These are phyloP conservation scores for Boletellus sp. DNA, from an alignment of 768 basidiomycete species.

Conservation along the genomic window DNA sequence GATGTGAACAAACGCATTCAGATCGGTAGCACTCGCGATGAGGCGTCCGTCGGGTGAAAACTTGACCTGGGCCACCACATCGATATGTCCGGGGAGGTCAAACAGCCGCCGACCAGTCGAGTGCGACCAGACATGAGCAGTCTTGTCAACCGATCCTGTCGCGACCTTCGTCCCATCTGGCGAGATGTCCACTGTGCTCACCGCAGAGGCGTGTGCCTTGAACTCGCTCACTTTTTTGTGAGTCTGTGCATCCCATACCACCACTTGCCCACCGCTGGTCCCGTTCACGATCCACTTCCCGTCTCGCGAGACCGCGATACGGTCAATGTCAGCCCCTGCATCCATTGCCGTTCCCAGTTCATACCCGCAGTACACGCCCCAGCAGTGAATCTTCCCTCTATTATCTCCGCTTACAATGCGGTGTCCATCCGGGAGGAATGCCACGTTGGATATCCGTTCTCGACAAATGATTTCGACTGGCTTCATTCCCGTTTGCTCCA, in stretches of 20 bases:
- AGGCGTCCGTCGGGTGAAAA: slow-evolving; percentile 10
- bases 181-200: background rate
- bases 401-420: background rate
- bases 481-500: background rate
- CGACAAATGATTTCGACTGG: background rate
- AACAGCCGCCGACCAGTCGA: background rate
- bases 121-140: slow-evolving; percentile 6
- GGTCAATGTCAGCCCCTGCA: background rate
- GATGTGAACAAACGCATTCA: background rate
- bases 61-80: background rate
- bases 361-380: background rate
- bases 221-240: background rate
- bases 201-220: background rate
- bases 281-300: background rate
- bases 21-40: background rate
- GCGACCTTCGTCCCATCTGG: slow-evolving; percentile 1
- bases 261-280: background rate
- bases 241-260: background rate
- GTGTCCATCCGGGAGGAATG: background rate
- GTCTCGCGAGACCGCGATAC: background rate
- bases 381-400: background rate
- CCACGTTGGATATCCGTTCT: background rate
- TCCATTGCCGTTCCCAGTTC: background rate
- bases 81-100: background rate
- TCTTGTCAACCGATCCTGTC: background rate